A percentile compares a stretch with the other conserved stretches of the same genome.
Conservation (phyloP, 2,329 filamentous ascomycete genomes). For the Cytospora schulzeri region DNA sequence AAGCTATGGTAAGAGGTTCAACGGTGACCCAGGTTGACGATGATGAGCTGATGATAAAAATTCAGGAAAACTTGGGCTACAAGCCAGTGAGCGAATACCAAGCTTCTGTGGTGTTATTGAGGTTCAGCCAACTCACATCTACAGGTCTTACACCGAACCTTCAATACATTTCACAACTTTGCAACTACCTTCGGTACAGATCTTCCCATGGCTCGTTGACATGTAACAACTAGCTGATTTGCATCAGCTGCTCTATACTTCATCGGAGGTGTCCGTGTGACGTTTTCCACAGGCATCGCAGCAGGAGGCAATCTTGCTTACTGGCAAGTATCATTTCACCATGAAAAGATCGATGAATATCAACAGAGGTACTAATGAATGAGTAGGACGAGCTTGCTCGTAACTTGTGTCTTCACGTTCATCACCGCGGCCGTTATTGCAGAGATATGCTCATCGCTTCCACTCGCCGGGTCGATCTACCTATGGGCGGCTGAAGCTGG, state of each 20-base stretch:
- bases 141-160: conserved; percentile 59
- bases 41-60: neutral
- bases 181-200: conserved; percentile 58
- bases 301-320: conserved; percentile 63
- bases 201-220: neutral
- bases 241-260: conserved; percentile 60
- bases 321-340: conserved; percentile 47
- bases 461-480: conserved; percentile 61
- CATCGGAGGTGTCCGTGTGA: conserved; percentile 61
- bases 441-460: conserved; percentile 61
- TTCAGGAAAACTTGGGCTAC: conserved; percentile 53
- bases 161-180: conserved; percentile 60
- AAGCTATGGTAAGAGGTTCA: neutral
- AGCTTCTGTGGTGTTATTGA: conserved; percentile 11
- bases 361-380: neutral
- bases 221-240: conserved; percentile 18
- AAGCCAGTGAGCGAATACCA: conserved; percentile 49
- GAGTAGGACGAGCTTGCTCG: conserved; percentile 58
- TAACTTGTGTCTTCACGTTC: conserved; percentile 62
- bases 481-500: conserved; percentile 64
- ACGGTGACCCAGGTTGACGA: neutral
- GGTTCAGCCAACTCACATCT: conserved; percentile 1
- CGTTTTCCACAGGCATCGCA: conserved; percentile 63
- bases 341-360: neutral
- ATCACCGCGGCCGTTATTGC: conserved; percentile 63